Evolutionary conservation across 305 asterid species (phyloP).

Genomic region (Solanum hybrid): DNA sequence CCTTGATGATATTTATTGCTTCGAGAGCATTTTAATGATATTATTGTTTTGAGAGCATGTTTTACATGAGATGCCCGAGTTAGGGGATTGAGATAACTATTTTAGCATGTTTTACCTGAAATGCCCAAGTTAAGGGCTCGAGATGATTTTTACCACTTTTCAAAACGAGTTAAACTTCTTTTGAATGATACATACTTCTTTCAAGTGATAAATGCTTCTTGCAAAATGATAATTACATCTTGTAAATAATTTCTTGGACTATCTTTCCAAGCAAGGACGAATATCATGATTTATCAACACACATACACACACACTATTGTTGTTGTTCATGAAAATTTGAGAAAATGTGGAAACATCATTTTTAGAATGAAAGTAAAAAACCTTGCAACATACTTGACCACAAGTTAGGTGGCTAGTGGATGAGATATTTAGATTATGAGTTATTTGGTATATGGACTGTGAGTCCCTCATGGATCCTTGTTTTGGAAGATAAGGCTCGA

Average conservation of each 20-base stretch:
- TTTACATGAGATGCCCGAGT: neutral
- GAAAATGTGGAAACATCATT: neutral
- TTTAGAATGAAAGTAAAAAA: neutral
- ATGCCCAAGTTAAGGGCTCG: neutral
- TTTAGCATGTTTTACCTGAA: neutral
- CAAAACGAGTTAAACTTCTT: neutral
- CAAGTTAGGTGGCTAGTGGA: neutral
- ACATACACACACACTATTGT: neutral
- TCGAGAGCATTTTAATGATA: neutral
- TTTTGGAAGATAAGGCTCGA: neutral
- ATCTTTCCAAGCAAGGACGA: neutral
- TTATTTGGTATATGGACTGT: neutral
- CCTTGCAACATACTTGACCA: neutral
- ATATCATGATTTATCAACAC: neutral
- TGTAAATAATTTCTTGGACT: neutral
- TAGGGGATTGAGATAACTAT: neutral
- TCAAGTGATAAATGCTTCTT: neutral
- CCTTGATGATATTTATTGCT: neutral
- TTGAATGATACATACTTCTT: neutral
- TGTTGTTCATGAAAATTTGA: neutral
- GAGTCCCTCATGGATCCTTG: neutral
- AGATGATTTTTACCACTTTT: neutral
- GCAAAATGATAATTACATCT: neutral
- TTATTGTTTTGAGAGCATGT: neutral
- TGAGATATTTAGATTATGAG: neutral